Percentiles rank a stretch among this genome's conserved stretches.
phyloP scores from a whole-genome alignment of 345 rosid species.

The Eucalyptus marginata region DNA sequence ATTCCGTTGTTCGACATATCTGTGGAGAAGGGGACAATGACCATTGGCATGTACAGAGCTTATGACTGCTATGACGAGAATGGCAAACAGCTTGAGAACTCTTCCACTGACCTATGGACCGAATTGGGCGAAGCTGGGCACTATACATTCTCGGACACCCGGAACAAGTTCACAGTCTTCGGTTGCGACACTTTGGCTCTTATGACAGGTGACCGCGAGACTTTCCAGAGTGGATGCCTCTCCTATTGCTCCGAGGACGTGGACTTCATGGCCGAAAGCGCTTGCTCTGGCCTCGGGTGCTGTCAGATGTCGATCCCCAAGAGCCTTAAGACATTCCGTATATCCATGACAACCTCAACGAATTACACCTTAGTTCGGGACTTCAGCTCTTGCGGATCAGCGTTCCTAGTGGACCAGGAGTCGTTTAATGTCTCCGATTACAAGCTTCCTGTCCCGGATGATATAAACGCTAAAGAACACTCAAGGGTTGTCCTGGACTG shows the following conservation, averaged over 20 bases:
- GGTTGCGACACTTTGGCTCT: not conserved
- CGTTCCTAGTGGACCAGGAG: not conserved
- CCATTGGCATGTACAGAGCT: not conserved
- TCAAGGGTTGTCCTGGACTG: not conserved
- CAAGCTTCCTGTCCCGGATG: not conserved
- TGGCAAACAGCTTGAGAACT: fast-evolving
- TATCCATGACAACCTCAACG: not conserved
- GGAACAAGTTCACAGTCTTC: not conserved
- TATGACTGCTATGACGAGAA: fast-evolving
- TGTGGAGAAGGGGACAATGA: not conserved
- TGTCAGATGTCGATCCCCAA: not conserved
- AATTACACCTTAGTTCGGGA: not conserved
- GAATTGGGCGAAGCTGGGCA: fast-evolving
- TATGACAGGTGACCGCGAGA: fast-evolving
- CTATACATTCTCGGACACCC: not conserved
- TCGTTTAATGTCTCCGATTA: not conserved
- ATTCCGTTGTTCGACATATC: not conserved
- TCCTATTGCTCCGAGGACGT: not conserved
- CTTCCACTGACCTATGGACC: fast-evolving
- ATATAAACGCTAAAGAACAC: fast-evolving
- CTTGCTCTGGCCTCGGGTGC: not conserved
- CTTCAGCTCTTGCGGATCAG: not conserved
- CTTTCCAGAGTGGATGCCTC: not conserved
- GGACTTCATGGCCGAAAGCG: not conserved
- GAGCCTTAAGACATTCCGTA: not conserved